Percentiles rank a stretch among this genome's conserved stretches.
phyloP scores from a whole-genome alignment of 2,329 filamentous ascomycete genomes.

The Parascedosporium putredinis region DNA sequence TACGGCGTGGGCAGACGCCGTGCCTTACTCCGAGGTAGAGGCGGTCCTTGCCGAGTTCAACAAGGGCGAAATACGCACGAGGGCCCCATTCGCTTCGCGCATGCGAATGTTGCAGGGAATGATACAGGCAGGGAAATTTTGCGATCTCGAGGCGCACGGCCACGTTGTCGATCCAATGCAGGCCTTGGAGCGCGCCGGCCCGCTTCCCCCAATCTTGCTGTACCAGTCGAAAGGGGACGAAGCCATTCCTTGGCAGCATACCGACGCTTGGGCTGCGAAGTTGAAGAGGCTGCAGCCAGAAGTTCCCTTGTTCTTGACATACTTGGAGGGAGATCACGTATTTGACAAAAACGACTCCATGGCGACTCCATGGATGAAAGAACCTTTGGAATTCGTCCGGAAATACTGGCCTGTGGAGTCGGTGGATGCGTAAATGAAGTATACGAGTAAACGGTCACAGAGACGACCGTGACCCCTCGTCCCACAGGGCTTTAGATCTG shows the following conservation, averaged over 20 bases:
- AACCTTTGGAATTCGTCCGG: constrained; percentile 2
- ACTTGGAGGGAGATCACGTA: not conserved
- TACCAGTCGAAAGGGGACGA: constrained; percentile 5
- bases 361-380: constrained; percentile 4
- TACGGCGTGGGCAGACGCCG: not conserved
- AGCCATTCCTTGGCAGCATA: constrained; percentile 4
- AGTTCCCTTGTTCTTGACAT: not conserved
- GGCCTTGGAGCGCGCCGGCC: not conserved
- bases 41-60: not conserved
- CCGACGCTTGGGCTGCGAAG: not conserved
- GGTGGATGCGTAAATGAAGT: too few species aligned
- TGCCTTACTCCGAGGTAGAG: constrained; percentile 4
- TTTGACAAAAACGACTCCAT: constrained; percentile 3
- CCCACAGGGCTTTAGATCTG: too few species aligned
- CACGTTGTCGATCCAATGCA: not conserved
- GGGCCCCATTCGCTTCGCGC: not conserved
- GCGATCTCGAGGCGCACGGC: not conserved
- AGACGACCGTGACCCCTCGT: too few species aligned
- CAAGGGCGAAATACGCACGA: not conserved
- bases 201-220: not conserved
- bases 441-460: too few species aligned
- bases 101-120: not conserved
- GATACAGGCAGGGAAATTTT: constrained; percentile 1
- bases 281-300: constrained; percentile 1
- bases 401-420: constrained; percentile 2